These are phyloP conservation scores for Fusarium sp. DNA, from an alignment of 2,329 filamentous ascomycete genomes.

Conservation along the genomic window DNA sequence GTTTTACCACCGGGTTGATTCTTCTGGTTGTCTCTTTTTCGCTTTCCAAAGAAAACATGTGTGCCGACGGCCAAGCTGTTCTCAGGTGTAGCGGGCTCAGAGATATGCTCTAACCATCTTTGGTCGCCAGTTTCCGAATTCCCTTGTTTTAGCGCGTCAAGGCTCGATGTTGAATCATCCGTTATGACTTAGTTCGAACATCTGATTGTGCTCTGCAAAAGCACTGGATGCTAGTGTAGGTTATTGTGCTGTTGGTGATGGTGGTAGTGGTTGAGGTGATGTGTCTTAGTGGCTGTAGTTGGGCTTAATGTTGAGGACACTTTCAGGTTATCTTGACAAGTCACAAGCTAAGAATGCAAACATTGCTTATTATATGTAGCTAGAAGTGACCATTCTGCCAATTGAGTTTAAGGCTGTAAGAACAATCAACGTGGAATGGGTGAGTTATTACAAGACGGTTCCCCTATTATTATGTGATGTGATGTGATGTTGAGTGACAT, in stretches of 20 bases:
- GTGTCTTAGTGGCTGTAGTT: background rate
- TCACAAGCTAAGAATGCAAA: conserved; percentile 4
- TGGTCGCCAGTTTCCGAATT: conserved; percentile 34
- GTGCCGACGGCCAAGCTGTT: conserved; percentile 11
- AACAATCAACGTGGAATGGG: background rate
- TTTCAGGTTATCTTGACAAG: conserved; percentile 4
- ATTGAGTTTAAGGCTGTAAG: conserved; percentile 1
- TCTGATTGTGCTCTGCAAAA: background rate
- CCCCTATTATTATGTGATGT: conserved; percentile 17
- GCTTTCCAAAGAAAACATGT: background rate
- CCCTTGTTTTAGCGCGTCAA: conserved; percentile 39
- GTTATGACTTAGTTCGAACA: background rate
- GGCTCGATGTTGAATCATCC: background rate
- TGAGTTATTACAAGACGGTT: background rate
- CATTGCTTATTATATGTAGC: conserved; percentile 17
- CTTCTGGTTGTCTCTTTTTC: background rate
- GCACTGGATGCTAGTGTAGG: background rate
- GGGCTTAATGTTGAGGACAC: conserved; percentile 18
- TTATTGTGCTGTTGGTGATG: background rate
- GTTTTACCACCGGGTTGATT: background rate
- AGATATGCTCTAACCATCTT: conserved; percentile 14
- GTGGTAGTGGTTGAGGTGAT: conserved; percentile 8
- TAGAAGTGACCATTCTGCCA: background rate
- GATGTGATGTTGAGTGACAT: conserved; percentile 5
- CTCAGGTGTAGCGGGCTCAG: conserved; percentile 23